Percentiles rank a stretch among this genome's conserved stretches.
Conservation (phyloP, 169 alveolate genomes). For the Plasmodium coatneyi region DNA sequence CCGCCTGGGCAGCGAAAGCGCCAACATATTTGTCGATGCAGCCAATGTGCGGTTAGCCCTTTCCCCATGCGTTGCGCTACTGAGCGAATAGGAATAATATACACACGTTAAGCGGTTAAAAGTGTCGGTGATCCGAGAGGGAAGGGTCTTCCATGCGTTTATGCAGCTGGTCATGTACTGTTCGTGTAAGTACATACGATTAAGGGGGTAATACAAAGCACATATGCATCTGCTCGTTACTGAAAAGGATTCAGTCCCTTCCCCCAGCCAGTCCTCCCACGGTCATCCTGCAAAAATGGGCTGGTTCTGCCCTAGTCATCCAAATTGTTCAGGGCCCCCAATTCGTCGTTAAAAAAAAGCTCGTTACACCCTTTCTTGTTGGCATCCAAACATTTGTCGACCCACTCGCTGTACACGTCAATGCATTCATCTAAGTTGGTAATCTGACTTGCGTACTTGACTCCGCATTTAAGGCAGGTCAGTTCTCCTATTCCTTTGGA, state of each 20-base stretch:
- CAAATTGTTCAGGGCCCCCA: constrained; percentile 14
- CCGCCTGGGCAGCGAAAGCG: background rate
- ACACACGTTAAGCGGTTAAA: background rate
- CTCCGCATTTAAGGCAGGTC: constrained; percentile 92
- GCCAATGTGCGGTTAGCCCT: background rate
- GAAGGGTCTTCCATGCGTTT: background rate
- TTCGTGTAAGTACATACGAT: background rate
- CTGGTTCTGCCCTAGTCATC: background rate
- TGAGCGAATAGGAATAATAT: background rate
- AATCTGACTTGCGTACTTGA: constrained; percentile 84
- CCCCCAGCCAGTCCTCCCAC: background rate
- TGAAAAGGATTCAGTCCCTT: background rate
- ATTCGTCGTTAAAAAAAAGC: constrained; percentile 49
- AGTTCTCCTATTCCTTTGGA: constrained; percentile 78
- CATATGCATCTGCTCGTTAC: background rate
- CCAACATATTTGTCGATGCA: background rate
- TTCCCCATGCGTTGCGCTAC: background rate
- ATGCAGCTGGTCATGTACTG: background rate
- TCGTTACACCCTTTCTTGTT: constrained; percentile 69
- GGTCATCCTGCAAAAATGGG: background rate
- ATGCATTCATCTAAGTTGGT: constrained; percentile 89
- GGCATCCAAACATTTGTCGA: constrained; percentile 90
- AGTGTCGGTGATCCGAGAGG: background rate
- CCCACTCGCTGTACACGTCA: constrained; percentile 93
- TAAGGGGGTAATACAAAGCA: background rate